Percentiles rank a stretch among this genome's conserved stretches.
phyloP scores from a whole-genome alignment of 2,329 filamentous ascomycete genomes.

The Fusarium sp. region DNA sequence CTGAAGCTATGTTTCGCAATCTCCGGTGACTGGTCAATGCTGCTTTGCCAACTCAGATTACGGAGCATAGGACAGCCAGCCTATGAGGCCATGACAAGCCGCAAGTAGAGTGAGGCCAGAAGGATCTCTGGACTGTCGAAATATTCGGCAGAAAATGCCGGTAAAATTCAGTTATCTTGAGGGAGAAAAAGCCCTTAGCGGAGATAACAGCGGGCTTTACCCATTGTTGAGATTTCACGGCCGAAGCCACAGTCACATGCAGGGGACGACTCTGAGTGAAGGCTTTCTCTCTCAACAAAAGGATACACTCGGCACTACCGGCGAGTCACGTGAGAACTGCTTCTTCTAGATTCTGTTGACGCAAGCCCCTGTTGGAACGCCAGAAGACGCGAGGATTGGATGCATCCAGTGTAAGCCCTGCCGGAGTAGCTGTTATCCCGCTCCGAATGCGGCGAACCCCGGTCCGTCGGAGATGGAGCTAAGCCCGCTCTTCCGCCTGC shows the following conservation, averaged over 20 bases:
- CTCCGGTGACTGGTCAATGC: conserved; percentile 27
- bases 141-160: conserved; percentile 19
- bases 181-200: conserved; percentile 2
- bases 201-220: conserved; percentile 41
- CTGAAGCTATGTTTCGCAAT: conserved; percentile 35
- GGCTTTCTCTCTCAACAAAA: conserved; percentile 34
- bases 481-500: conserved; percentile 45
- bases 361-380: conserved; percentile 32
- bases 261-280: conserved; percentile 9
- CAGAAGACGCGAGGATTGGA: conserved; percentile 37
- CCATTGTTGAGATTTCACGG: conserved; percentile 33
- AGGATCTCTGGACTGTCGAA: background rate
- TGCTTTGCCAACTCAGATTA: conserved; percentile 34
- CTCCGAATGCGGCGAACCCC: conserved; percentile 36
- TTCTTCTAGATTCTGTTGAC: conserved; percentile 37
- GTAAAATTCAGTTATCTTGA: conserved; percentile 5
- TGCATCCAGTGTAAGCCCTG: conserved; percentile 14
- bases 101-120: conserved; percentile 22
- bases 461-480: conserved; percentile 41
- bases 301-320: conserved; percentile 38
- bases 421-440: conserved; percentile 20
- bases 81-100: conserved; percentile 12
- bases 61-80: background rate
- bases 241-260: conserved; percentile 26
- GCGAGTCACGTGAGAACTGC: conserved; percentile 29